Percentiles rank a stretch among this genome's conserved stretches.
Conservation (phyloP, 2,329 filamentous ascomycete genomes). For the Cladophialophora immunda region DNA sequence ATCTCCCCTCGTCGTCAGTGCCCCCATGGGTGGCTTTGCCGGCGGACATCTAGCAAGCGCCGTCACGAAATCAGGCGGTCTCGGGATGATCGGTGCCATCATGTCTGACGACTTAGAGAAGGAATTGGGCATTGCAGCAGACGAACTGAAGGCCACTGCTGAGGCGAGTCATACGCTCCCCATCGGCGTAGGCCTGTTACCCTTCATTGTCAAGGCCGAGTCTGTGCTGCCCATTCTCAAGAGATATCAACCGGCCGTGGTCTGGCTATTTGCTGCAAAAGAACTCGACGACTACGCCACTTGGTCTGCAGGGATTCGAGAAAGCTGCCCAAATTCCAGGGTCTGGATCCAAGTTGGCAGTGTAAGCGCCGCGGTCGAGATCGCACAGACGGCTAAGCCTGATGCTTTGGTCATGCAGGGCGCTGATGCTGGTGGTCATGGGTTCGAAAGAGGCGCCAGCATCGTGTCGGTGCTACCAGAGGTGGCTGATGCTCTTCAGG, state of each 20-base stretch:
- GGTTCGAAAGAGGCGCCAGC: slow-evolving; percentile 54
- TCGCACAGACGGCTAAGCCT: slow-evolving; percentile 41
- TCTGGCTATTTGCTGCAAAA: slow-evolving; percentile 51
- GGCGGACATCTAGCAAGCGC: slow-evolving; percentile 65
- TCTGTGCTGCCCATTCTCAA: slow-evolving; percentile 37
- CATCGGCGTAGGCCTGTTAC: slow-evolving; percentile 51
- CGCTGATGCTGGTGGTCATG: slow-evolving; percentile 63
- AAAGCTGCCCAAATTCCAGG: slow-evolving; percentile 48
- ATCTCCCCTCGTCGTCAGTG: slow-evolving; percentile 61
- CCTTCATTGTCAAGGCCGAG: slow-evolving; percentile 42
- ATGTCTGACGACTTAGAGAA: slow-evolving; percentile 50
- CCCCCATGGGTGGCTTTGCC: slow-evolving; percentile 73
- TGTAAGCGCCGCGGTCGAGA: slow-evolving; percentile 55
- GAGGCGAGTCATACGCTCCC: slow-evolving; percentile 42
- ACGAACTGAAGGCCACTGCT: slow-evolving; percentile 32
- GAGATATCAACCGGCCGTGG: slow-evolving; percentile 46
- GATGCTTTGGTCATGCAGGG: slow-evolving; percentile 28
- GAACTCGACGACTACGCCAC: slow-evolving; percentile 43
- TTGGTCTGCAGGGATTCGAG: slow-evolving; percentile 57
- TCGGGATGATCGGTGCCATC: slow-evolving; percentile 66
- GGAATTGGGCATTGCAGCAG: slow-evolving; percentile 42
- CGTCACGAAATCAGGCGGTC: slow-evolving; percentile 63
- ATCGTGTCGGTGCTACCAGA: slow-evolving; percentile 61
- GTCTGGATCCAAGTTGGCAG: slow-evolving; percentile 64
- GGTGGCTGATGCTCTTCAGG: slow-evolving; percentile 51